Percentiles rank a stretch among this genome's conserved stretches.
phyloP scores from a whole-genome alignment of 352 stramenopile genomes.

The Globisporangium perplexum region DNA sequence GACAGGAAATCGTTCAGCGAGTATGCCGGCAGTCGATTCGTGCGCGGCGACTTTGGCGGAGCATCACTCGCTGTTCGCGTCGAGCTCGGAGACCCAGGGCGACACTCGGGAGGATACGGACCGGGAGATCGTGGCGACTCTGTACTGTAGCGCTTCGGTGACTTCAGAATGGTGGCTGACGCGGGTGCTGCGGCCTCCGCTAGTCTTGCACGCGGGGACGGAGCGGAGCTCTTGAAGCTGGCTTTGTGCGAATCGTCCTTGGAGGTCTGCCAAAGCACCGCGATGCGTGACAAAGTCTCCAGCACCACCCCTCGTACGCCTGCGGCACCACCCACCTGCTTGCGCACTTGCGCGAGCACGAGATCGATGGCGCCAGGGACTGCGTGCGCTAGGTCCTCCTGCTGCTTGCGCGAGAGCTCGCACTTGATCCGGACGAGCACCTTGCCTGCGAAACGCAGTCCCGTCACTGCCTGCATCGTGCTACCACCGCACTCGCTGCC shows the following conservation, averaged over 20 bases:
- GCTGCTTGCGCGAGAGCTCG: conserved; percentile 33
- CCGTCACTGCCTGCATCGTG: no score
- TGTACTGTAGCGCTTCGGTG: neutral
- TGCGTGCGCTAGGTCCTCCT: conserved; percentile 37
- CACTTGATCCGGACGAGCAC: conserved; percentile 40
- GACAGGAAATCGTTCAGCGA: conserved; percentile 1
- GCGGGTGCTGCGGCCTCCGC: neutral
- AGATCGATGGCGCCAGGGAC: conserved; percentile 33
- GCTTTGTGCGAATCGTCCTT: conserved; percentile 14
- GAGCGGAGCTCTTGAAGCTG: conserved; percentile 10
- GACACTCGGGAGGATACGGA: neutral
- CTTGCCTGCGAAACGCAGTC: conserved; percentile 20
- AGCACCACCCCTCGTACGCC: no score
- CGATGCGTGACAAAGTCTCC: neutral
- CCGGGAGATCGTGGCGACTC: neutral
- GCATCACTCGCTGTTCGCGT: neutral
- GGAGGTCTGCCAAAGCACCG: conserved; percentile 3
- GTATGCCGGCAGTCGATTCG: neutral
- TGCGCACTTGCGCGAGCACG: conserved; percentile 37
- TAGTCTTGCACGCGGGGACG: neutral
- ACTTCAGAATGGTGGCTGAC: conserved; percentile 1
- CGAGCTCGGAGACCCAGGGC: conserved; percentile 4
- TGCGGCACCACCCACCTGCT: conserved; percentile 16
- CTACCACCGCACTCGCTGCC: no score
- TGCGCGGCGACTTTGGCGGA: neutral